Percentiles rank a stretch among this genome's conserved stretches.
Evolutionary conservation across 164 flowering plant genomes (phyloP).

Genomic region (Aristolochia contorta): DNA sequence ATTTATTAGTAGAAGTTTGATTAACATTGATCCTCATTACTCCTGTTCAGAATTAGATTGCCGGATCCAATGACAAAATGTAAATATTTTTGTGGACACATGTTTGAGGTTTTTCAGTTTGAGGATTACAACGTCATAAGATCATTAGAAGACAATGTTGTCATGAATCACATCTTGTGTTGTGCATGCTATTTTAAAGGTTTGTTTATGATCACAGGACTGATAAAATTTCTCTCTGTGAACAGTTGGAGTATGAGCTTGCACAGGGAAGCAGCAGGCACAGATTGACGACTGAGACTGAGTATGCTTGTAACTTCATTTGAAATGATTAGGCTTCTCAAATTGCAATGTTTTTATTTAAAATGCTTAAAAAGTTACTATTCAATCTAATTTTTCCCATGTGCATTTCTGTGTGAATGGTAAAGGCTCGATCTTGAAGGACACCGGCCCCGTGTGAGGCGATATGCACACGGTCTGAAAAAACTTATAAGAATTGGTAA

Average conservation of each 20-base stretch:
- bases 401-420: not conserved
- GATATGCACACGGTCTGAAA: slow-evolving; percentile 37
- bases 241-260: slow-evolving; percentile 45
- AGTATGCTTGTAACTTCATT: slow-evolving; percentile 39
- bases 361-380: not conserved
- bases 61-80: too few relatives aligned
- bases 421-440: slow-evolving; percentile 81
- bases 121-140: not conserved
- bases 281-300: slow-evolving; percentile 52
- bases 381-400: not conserved
- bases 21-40: too few relatives aligned
- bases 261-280: slow-evolving; percentile 47
- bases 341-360: not conserved
- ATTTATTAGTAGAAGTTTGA: too few relatives aligned
- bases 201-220: too few relatives aligned
- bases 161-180: not conserved
- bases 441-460: slow-evolving; percentile 72
- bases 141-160: not conserved
- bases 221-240: too few relatives aligned
- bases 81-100: too few relatives aligned
- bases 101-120: not conserved
- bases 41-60: too few relatives aligned
- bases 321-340: not conserved
- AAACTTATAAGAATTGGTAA: slow-evolving; percentile 79
- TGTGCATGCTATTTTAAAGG: too few relatives aligned